Percentiles rank a stretch among this genome's conserved stretches.
Conservation (phyloP, 805 yeast species). For the Myxozyma kluyveri region DNA sequence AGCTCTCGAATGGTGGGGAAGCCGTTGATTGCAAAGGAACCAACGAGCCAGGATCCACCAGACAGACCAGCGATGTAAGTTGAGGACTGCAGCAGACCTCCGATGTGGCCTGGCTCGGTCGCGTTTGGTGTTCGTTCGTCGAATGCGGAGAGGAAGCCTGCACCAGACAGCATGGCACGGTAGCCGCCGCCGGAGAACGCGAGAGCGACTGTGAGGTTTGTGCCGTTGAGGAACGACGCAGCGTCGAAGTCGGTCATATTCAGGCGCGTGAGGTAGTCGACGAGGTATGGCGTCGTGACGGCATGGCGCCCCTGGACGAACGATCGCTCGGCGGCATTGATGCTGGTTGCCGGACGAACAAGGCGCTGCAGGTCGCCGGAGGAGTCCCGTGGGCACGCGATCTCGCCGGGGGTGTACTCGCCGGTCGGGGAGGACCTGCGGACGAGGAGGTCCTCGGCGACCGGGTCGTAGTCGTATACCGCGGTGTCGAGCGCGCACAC, state of each 20-base stretch:
- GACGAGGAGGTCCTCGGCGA: neutral
- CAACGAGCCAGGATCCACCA: constrained; percentile 71
- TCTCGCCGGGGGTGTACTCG: constrained; percentile 12
- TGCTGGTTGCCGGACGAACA: constrained; percentile 17
- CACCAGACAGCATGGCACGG: constrained; percentile 59
- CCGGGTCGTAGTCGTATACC: constrained; percentile 3
- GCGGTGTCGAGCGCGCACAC: neutral
- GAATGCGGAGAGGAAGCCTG: constrained; percentile 53
- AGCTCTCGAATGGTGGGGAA: constrained; percentile 40
- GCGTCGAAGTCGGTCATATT: constrained; percentile 45
- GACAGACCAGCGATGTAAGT: constrained; percentile 63
- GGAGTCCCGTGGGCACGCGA: constrained; percentile 12
- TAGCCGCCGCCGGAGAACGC: constrained; percentile 89
- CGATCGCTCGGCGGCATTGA: constrained; percentile 24
- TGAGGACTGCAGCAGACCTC: constrained; percentile 54
- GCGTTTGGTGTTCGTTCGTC: constrained; percentile 47
- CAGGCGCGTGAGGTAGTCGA: constrained; percentile 46
- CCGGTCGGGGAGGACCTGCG: constrained; percentile 3
- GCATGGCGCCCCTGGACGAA: constrained; percentile 31
- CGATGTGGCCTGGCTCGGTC: constrained; percentile 40
- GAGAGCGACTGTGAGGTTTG: constrained; percentile 37
- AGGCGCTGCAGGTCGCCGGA: constrained; percentile 3
- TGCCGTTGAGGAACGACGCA: constrained; percentile 23
- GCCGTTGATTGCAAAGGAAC: constrained; percentile 46
- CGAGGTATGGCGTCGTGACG: constrained; percentile 34